Evolutionary conservation across 257 asterid genomes (phyloP).

Genomic region (Solanum appendiculatum): DNA sequence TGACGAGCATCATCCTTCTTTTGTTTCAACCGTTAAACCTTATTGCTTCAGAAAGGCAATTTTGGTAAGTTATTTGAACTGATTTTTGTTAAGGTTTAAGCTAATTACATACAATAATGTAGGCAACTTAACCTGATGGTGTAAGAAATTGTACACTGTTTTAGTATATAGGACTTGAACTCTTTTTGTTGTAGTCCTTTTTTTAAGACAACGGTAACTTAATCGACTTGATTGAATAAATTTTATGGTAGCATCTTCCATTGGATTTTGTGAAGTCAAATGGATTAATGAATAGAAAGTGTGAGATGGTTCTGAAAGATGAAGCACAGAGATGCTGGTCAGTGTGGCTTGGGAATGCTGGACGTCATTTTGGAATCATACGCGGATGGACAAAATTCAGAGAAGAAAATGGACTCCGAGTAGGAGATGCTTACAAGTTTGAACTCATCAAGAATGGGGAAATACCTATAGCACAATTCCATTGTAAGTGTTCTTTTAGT

Average conservation of each 20-base stretch:
- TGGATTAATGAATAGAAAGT: not conserved
- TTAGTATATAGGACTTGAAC: not conserved
- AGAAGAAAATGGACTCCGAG: not conserved
- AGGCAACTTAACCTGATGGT: not conserved
- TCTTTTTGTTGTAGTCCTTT: not conserved
- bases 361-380: not conserved
- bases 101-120: not conserved
- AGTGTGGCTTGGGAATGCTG: not conserved
- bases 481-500: not conserved
- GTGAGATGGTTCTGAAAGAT: not conserved
- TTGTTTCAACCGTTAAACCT: not conserved
- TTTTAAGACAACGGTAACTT: not conserved
- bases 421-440: constrained; percentile 13
- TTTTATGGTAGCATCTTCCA: not conserved
- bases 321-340: constrained; percentile 1
- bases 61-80: not conserved
- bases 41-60: not conserved
- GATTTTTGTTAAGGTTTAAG: not conserved
- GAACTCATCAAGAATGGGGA: constrained; percentile 10
- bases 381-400: not conserved
- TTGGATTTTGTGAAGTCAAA: not conserved
- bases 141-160: not conserved
- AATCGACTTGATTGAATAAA: not conserved
- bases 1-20: not conserved
- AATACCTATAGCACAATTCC: not conserved